Base-by-base conservation (phyloP, 441 rosid genomes). In the Euphorbia corollata region DNA sequence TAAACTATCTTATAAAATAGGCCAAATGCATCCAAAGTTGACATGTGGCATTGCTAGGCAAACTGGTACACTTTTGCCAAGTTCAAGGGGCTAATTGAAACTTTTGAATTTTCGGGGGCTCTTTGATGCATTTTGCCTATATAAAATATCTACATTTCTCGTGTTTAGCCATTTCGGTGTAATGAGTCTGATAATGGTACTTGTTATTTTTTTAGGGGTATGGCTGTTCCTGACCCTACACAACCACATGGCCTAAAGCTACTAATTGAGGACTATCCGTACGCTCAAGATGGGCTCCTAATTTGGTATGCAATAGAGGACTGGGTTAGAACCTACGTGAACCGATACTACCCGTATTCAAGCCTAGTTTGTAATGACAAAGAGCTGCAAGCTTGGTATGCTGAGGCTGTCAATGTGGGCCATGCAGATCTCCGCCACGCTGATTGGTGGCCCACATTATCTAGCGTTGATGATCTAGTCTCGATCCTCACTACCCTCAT, bases 321-420 rank as follows among this genome's bases (percentile, higher is more conserved):
- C 51, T 91, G 99, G 99, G 94, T 89, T 64, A 83, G 80, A 30
- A 80, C 86, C 67, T 88, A 94, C 30, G 98, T 94, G 77, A 76
- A 78, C 71, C 92, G 69, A 32, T 94, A 91, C 72, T 94, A 91
- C 74, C 84, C 87, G 0, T 61, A 85, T 74, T 43, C 88, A 5
- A 82, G 75, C 77, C 55, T 69, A 23, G 73, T 91, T 56, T 73
- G 74, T 70, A 75, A 75, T 3, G 99, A 94, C 77, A 65, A 20
- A 5, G 99, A 94, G 82, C 81, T 94, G 15, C 94, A 91, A 74
- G 64, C 84, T 2, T 94, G 99, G 98, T 94, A 94, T 76, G 59
- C 79, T 0, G 99, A 89, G 73, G 85, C 99, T 34, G 64, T 94
- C 83, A 86, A 86, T 13, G 81, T 83, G 0, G 99, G 99, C 27